A percentile compares a stretch with the other conserved stretches of the same genome.
These are phyloP conservation scores for Didymella exigua DNA, from an alignment of 2,329 filamentous ascomycete genomes.

Conservation along the genomic window DNA sequence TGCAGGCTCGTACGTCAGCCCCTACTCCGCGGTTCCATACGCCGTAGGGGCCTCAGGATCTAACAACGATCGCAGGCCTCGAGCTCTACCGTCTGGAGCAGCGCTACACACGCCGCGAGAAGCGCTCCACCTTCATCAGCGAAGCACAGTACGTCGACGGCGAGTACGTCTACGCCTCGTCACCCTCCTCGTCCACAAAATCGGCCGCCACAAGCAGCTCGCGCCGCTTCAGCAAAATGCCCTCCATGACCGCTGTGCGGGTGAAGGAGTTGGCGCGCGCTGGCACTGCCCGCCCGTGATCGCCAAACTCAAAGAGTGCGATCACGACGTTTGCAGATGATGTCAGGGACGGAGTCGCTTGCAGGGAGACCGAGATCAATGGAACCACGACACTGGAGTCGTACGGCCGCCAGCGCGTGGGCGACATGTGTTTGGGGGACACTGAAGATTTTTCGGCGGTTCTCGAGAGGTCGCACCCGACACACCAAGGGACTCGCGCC, in stretches of 20 bases:
- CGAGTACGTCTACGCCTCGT: constrained; percentile 78
- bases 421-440: constrained; percentile 7
- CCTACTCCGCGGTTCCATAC: background rate
- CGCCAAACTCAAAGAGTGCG: constrained; percentile 9
- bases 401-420: constrained; percentile 5
- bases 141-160: constrained; percentile 93
- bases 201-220: constrained; percentile 29
- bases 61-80: constrained; percentile 57
- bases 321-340: background rate
- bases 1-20: constrained; percentile 47
- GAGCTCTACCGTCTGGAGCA: constrained; percentile 96
- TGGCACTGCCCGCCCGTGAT: constrained; percentile 35
- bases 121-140: constrained; percentile 86
- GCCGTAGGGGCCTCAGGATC: constrained; percentile 1
- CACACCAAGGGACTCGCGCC: background rate
- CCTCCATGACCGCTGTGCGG: constrained; percentile 38
- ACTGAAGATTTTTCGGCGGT: background rate
- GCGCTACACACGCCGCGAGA: constrained; percentile 89
- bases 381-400: constrained; percentile 1
- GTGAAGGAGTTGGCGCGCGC: constrained; percentile 41
- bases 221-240: constrained; percentile 45
- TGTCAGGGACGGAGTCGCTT: background rate
- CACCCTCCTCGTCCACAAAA: constrained; percentile 41
- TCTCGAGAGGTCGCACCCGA: constrained; percentile 9
- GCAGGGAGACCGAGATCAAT: background rate